These are phyloP conservation scores for Ceratocystiopsis brevicomis DNA, from an alignment of 2,329 filamentous ascomycete genomes.

Conservation along the genomic window DNA sequence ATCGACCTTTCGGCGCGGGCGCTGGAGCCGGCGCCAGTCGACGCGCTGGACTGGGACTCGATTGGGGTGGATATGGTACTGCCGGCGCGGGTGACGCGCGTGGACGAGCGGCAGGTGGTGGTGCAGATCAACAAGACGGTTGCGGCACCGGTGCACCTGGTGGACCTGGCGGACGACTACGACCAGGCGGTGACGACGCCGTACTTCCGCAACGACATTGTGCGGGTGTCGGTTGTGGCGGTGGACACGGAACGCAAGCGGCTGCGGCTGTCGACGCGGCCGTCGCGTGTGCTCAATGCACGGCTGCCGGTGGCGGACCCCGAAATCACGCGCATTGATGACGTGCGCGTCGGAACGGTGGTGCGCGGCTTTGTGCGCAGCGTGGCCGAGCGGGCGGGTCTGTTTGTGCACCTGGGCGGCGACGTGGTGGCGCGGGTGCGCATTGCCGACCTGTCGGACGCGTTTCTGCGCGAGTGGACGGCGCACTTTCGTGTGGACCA, in stretches of 20 bases:
- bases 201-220: constrained; percentile 66
- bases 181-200: constrained; percentile 56
- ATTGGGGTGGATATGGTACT: constrained; percentile 65
- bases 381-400: constrained; percentile 59
- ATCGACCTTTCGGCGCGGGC: constrained; percentile 69
- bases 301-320: constrained; percentile 62
- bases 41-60: constrained; percentile 46
- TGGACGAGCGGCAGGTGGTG: constrained; percentile 65
- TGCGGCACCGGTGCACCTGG: constrained; percentile 61
- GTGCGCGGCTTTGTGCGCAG: constrained; percentile 85
- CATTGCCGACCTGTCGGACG: constrained; percentile 75
- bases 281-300: constrained; percentile 78
- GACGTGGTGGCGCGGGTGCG: constrained; percentile 67
- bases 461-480: constrained; percentile 92
- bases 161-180: constrained; percentile 77
- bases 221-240: constrained; percentile 69
- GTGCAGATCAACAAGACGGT: constrained; percentile 70
- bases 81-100: constrained; percentile 66
- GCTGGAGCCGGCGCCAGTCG: constrained; percentile 24
- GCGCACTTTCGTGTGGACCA: constrained; percentile 72
- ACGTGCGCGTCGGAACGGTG: constrained; percentile 59
- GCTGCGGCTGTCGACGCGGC: constrained; percentile 61
- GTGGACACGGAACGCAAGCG: constrained; percentile 73
- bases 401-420: constrained; percentile 72
- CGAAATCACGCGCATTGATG: constrained; percentile 52